Percentiles rank a stretch among this genome's conserved stretches.
phyloP scores from a whole-genome alignment of 345 rosid species.

The Citrus australasica region DNA sequence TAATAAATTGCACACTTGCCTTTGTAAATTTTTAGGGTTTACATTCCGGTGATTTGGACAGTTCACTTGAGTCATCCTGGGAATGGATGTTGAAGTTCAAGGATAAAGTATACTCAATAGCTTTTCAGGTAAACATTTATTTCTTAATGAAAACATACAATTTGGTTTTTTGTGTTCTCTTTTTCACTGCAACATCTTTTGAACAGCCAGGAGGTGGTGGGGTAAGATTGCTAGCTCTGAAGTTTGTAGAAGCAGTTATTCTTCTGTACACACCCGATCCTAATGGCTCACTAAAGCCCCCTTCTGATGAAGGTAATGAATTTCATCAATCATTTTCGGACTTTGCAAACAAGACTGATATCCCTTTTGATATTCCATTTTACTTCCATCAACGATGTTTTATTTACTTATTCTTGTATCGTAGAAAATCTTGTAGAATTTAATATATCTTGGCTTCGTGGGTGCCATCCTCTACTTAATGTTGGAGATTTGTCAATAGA shows the following conservation, averaged over 20 bases:
- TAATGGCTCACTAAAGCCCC: slow-evolving; percentile 51
- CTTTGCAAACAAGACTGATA: not conserved
- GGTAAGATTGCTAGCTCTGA: slow-evolving; percentile 66
- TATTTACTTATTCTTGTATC: slow-evolving; percentile 31
- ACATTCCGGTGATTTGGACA: slow-evolving; percentile 62
- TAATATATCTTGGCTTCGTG: slow-evolving; percentile 80
- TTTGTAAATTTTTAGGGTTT: slow-evolving; percentile 52
- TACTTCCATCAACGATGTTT: not conserved
- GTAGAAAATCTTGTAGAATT: slow-evolving; percentile 58
- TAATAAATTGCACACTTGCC: slow-evolving; percentile 12
- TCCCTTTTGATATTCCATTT: slow-evolving; percentile 1
- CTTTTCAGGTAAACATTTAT: slow-evolving; percentile 58
- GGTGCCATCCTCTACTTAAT: slow-evolving; percentile 82
- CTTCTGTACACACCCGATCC: slow-evolving; percentile 88
- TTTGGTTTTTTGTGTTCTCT: slow-evolving; percentile 22
- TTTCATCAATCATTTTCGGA: slow-evolving; percentile 11
- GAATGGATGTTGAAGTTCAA: slow-evolving; percentile 75
- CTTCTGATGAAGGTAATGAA: slow-evolving; percentile 57
- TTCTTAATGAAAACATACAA: slow-evolving; percentile 6
- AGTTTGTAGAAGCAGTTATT: slow-evolving; percentile 86
- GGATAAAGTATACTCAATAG: slow-evolving; percentile 70
- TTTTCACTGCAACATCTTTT: slow-evolving; percentile 24
- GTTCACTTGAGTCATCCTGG: slow-evolving; percentile 72
- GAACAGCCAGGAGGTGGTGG: slow-evolving; percentile 81
- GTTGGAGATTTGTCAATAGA: slow-evolving; percentile 86